Base-by-base conservation (phyloP, 768 basidiomycete genomes). In the Boletus rubescentipes region DNA sequence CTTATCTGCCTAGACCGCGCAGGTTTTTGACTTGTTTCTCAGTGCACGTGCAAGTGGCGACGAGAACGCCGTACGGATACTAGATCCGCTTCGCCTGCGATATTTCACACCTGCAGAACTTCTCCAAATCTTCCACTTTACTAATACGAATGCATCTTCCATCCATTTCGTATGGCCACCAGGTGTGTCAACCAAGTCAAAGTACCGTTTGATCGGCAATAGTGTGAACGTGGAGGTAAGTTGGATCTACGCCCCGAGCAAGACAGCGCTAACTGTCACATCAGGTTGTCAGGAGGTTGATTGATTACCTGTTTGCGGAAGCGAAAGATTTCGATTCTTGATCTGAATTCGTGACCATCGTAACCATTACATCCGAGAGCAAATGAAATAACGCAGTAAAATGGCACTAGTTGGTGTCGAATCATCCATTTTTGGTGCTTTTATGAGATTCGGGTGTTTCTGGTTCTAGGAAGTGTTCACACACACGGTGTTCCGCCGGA, bases 81-180 rank as follows among this genome's bases (percentile, higher is more conserved):
- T 91, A 39, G 74, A 73, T 48, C 77, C 82, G 29, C 75, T 92
- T n/a, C 62, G 71, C 26, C 73, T 93, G 41, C 81, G 91, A 43
- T 91, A 91, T 67, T 89, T 93, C 60, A 79, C 87, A 2, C 88
- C 90, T 0, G 67, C 74, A 0, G 91, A 93, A 61, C 76, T 92
- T 12, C 72, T 92, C 30, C 79, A 85, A 9, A 70, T 91, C 10
- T 88, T 89, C 63, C 75, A 77, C 50, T 86, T 91, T 55, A 73
- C 70, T 2, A 59, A 67, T 21, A 12, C 34, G 18, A 48, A 56
- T 46, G 6, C 32, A 23, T 9, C 16, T 47, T 39, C 26, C 8
- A 45, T 16, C 38, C 37, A 30, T 10, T 87, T 91, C 60, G 51
- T 67, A n/a, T 93, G 89, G 88, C 89, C 89, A 5, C 59, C 67